Base-by-base conservation (phyloP, 768 basidiomycete genomes). In the Harrya chromipes region DNA sequence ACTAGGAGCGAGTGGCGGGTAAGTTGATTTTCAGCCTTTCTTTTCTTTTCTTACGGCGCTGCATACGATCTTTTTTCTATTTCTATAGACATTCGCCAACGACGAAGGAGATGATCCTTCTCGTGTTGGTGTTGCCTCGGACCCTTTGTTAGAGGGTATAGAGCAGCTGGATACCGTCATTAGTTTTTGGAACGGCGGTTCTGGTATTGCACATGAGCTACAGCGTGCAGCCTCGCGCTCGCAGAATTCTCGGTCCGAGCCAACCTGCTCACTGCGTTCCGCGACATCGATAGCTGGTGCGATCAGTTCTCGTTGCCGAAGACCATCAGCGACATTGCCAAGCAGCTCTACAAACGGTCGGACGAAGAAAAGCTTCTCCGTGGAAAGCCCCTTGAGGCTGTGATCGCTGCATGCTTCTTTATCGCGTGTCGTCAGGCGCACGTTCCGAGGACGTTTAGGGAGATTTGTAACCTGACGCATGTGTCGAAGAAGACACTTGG, bases 51-150 rank as follows among this genome's bases (percentile, higher is more conserved):
- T 50, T 40, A 21, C 49, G 39, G 52, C 35, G 36, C 56, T 64
- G 62, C 58, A 67, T 51, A 54, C 64, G 47, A 61, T 1, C 38
- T 55, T 48, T 17, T 34, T 46, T 40, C 47, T 37, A 14, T n/a
- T 40, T 44, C 43, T 53, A n/a, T 74, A 97, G 90, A 98, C 97
- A 53, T 99, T 99, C 70, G 97, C 97, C 57, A 97, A 98, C 66
- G 95, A 97, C 62, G 97, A 99, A 76, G 94, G 95, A 54, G 95
- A 97, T 68, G 97, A 99, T 68, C 97, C 97, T 55, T 98, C 97
- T 58, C 97, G 97, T 87, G 97, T 99, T 59, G 97, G 97, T 73
- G 94, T 92, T 47, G 93, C 94, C 38, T 83, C 87, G 17, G 93
- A 97, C 69, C 92, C 94, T 26, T 73, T 94, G 37, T 78, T 98